Conservation (phyloP, 768 basidiomycete species). For the Phaffia australis region DNA sequence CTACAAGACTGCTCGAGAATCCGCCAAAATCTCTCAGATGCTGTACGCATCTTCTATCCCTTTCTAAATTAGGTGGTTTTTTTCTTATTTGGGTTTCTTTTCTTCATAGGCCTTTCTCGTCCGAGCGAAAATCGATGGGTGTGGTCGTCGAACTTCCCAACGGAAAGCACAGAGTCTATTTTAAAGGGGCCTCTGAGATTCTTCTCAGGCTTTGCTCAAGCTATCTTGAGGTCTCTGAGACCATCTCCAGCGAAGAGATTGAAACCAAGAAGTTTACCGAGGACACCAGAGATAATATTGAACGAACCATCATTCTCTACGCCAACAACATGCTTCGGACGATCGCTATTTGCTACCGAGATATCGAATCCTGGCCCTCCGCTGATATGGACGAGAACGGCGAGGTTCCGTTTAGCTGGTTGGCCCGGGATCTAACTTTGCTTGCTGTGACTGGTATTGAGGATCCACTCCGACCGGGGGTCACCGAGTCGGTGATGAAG, state of each 20-base stretch:
- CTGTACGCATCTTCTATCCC: slow-evolving; percentile 36
- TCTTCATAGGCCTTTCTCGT: slow-evolving; percentile 58
- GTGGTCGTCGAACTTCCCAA: slow-evolving; percentile 58
- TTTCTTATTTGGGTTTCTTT: background rate
- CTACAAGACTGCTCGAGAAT: slow-evolving; percentile 57
- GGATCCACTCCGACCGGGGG: slow-evolving; percentile 84
- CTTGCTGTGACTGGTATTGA: slow-evolving; percentile 91
- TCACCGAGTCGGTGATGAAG: slow-evolving; percentile 73
- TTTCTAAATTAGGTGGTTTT: background rate
- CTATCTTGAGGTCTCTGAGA: slow-evolving; percentile 56
- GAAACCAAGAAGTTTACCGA: slow-evolving; percentile 55
- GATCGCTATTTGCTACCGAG: slow-evolving; percentile 84
- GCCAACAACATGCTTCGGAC: slow-evolving; percentile 92
- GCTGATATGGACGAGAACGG: slow-evolving; percentile 35
- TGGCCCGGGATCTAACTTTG: slow-evolving; percentile 65
- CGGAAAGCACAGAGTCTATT: slow-evolving; percentile 55
- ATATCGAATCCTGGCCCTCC: slow-evolving; percentile 80
- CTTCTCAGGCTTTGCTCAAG: slow-evolving; percentile 61
- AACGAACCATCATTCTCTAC: slow-evolving; percentile 65
- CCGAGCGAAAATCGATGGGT: slow-evolving; percentile 88
- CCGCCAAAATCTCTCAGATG: slow-evolving; percentile 56
- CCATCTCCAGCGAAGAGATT: slow-evolving; percentile 37
- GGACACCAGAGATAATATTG: slow-evolving; percentile 65
- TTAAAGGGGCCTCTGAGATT: slow-evolving; percentile 94
- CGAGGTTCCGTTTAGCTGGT: slow-evolving; percentile 50